phyloP scores from a whole-genome alignment of 1,284 basidiomycete species.

The Cryptococcus sp. region DNA sequence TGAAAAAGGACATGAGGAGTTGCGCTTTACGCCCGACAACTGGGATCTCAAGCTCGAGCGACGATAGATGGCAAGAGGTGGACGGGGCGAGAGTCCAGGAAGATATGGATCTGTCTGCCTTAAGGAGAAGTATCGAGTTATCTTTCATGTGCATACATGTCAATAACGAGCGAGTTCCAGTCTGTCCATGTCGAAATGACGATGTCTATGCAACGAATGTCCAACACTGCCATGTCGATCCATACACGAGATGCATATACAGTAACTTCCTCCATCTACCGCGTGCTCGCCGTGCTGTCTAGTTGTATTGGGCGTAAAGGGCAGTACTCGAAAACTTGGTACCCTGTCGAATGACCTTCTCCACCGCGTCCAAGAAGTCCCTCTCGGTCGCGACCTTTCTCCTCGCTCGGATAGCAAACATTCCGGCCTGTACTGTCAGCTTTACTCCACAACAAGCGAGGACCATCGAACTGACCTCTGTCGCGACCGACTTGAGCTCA shows the following conservation, averaged over 20 bases:
- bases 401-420: slow-evolving; percentile 97
- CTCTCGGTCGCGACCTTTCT: slow-evolving; percentile 96
- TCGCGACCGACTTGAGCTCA: slow-evolving; percentile 91
- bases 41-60: slow-evolving; percentile 15
- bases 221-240: too few relatives aligned
- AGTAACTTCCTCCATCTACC: background rate
- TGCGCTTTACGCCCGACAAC: slow-evolving; percentile 18
- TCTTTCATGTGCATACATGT: too few relatives aligned
- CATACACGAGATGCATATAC: slow-evolving; percentile 3
- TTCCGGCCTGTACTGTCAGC: slow-evolving; percentile 65
- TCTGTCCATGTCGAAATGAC: too few relatives aligned
- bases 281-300: slow-evolving; percentile 5
- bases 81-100: too few relatives aligned
- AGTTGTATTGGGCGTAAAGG: slow-evolving; percentile 49
- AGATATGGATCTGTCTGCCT: too few relatives aligned
- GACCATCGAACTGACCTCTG: slow-evolving; percentile 59
- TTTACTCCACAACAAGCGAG: too few relatives aligned
- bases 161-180: too few relatives aligned
- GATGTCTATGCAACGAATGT: too few relatives aligned
- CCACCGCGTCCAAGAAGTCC: slow-evolving; percentile 95
- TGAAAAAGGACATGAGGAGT: slow-evolving; percentile 13
- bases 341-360: slow-evolving; percentile 96
- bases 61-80: background rate
- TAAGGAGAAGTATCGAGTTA: too few relatives aligned
- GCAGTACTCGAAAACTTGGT: slow-evolving; percentile 89